Evolutionary conservation across 129 eudicot species (phyloP).

Genomic region (Flaveria trinervia): DNA sequence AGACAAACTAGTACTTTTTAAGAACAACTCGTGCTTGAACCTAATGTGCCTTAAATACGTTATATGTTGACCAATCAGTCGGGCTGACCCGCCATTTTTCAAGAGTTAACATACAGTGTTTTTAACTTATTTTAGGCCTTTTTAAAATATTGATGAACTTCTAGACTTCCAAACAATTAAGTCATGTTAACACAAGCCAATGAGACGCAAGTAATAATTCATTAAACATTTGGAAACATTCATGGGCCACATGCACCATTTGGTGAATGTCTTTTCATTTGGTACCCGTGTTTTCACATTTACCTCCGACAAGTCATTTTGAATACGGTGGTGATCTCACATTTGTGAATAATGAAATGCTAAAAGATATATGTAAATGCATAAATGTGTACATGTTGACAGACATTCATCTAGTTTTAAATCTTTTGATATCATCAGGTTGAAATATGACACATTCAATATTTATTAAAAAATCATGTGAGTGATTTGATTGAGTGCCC

Average conservation of each 20-base stretch:
- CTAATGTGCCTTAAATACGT: too few relatives aligned
- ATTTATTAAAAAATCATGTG: conserved; percentile 17
- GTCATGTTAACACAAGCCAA: not conserved
- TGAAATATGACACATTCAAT: not conserved
- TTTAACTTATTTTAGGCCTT: too few relatives aligned
- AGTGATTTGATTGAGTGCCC: conserved; percentile 7
- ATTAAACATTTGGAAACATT: conserved; percentile 3
- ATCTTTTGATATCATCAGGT: not conserved
- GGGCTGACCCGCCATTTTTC: too few relatives aligned
- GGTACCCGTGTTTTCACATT: conserved; percentile 20
- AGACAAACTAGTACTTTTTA: too few relatives aligned
- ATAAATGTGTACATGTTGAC: not conserved
- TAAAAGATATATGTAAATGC: not conserved
- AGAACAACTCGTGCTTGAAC: too few relatives aligned
- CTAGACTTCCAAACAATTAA: too few relatives aligned
- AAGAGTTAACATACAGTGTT: too few relatives aligned
- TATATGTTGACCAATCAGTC: too few relatives aligned
- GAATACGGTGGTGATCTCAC: not conserved
- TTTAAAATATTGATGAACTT: too few relatives aligned
- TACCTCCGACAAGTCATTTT: not conserved
- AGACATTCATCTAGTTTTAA: not conserved
- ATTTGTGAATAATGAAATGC: not conserved
- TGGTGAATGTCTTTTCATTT: conserved; percentile 16
- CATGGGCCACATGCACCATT: conserved; percentile 20
- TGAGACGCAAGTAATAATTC: not conserved